Evolutionary conservation across 164 flowering plant genomes (phyloP).

Genomic region (Dillenia suffruticosa): DNA sequence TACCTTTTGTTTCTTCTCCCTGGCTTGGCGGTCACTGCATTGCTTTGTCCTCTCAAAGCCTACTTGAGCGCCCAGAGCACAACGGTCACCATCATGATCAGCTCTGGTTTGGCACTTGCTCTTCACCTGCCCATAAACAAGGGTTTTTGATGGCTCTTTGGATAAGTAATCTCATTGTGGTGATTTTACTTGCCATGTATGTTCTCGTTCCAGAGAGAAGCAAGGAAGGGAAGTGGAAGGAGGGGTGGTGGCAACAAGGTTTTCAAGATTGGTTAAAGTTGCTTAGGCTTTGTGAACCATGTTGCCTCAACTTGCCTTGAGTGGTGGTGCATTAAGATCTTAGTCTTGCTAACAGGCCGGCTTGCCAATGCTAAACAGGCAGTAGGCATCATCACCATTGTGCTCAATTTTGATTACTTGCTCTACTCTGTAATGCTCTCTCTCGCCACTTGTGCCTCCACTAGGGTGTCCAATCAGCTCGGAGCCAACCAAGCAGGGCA

Average conservation of each 20-base stretch:
- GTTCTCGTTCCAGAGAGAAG: conserved; percentile 29
- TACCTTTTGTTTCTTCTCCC: conserved; percentile 74
- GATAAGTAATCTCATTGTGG: conserved; percentile 54
- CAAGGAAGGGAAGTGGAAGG: conserved; percentile 41
- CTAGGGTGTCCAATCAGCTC: conserved; percentile 78
- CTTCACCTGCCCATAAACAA: conserved; percentile 61
- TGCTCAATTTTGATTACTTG: conserved; percentile 83
- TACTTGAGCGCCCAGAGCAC: conserved; percentile 72
- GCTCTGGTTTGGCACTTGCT: conserved; percentile 55
- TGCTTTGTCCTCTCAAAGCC: conserved; percentile 72
- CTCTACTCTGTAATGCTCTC: conserved; percentile 82
- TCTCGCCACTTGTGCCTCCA: conserved; percentile 64
- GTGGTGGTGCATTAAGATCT: conserved; percentile 95
- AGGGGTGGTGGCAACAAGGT: conserved; percentile 71
- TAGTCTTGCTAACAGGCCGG: conserved; percentile 71
- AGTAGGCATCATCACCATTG: conserved; percentile 62
- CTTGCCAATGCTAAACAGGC: conserved; percentile 52
- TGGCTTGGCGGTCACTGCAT: conserved; percentile 57
- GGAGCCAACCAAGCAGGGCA: conserved; percentile 46
- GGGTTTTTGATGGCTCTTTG: conserved; percentile 79
- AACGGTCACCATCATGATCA: conserved; percentile 65
- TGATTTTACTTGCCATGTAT: conserved; percentile 36
- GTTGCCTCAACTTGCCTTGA: conserved; percentile 90
- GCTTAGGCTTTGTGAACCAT: conserved; percentile 56
- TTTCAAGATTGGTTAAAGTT: conserved; percentile 52